phyloP scores from a whole-genome alignment of 352 stramenopile species.

The Hyaloperonospora arabidopsidis region DNA sequence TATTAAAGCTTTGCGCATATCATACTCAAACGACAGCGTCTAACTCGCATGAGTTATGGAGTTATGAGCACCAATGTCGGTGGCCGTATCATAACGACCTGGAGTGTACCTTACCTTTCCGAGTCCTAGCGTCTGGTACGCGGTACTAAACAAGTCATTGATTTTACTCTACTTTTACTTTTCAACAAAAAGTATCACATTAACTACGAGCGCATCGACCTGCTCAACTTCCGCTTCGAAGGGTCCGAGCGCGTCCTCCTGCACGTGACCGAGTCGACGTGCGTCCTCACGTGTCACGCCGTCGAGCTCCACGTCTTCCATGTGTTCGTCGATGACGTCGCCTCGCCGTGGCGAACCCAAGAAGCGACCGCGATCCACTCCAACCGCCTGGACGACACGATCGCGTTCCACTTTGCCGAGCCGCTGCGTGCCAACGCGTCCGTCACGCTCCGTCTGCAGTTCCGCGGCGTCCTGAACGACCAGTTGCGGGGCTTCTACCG shows the following conservation, averaged over 20 bases:
- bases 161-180: no score
- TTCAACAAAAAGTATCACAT: constrained; percentile 63
- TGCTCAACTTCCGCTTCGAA: constrained; percentile 75
- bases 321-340: constrained; percentile 45
- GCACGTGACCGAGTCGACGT: constrained; percentile 46
- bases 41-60: no score
- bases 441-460: constrained; percentile 31
- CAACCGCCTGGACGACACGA: constrained; percentile 41
- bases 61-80: no score
- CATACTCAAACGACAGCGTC: no score
- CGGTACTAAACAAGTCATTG: no score
- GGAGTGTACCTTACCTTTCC: no score
- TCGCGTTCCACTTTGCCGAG: constrained; percentile 54
- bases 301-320: constrained; percentile 89
- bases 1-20: no score
- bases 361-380: constrained; percentile 44
- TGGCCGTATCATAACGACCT: no score
- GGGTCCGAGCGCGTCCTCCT: constrained; percentile 51
- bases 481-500: constrained; percentile 96
- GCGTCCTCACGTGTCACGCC: constrained; percentile 87
- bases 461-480: constrained; percentile 79
- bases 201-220: constrained; percentile 69
- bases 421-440: constrained; percentile 23
- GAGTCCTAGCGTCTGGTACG: no score
- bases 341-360: constrained; percentile 14